Evolutionary conservation across 257 asterid genomes (phyloP).

Genomic region (Gentiana dahurica): DNA sequence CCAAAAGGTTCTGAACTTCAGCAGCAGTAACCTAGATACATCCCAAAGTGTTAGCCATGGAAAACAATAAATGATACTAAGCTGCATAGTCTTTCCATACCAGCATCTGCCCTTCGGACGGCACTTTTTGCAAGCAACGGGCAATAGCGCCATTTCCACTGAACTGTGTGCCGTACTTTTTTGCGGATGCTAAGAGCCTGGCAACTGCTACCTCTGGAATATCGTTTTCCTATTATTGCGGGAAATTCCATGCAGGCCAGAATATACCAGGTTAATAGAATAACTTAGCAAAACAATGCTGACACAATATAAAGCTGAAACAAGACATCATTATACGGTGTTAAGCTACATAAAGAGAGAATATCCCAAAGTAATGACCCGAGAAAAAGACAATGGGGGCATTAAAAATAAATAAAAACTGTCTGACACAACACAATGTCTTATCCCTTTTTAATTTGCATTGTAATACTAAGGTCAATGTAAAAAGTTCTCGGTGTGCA

Average conservation of each 20-base stretch:
- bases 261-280: too few species aligned
- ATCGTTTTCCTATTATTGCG: constrained; percentile 58
- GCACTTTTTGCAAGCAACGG: constrained; percentile 73
- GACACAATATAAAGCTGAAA: too few species aligned
- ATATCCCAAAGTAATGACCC: too few species aligned
- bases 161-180: constrained; percentile 36
- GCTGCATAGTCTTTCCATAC: constrained; percentile 20
- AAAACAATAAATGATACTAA: neutral
- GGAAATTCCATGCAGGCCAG: constrained; percentile 2
- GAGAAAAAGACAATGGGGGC: too few species aligned
- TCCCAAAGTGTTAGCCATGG: neutral
- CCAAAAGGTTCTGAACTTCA: constrained; percentile 82
- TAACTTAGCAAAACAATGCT: too few species aligned
- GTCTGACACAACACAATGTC: too few species aligned
- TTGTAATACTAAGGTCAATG: too few species aligned
- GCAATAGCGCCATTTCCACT: constrained; percentile 46
- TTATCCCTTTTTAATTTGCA: too few species aligned
- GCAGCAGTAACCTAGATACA: constrained; percentile 63
- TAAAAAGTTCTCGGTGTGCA: too few species aligned
- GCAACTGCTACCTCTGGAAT: constrained; percentile 86
- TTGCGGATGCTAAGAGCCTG: constrained; percentile 67
- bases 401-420: too few species aligned
- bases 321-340: neutral
- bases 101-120: constrained; percentile 85
- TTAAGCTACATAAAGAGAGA: neutral